These are phyloP conservation scores for Agaricus bisporus DNA, from an alignment of 768 basidiomycete genomes.

Conservation along the genomic window DNA sequence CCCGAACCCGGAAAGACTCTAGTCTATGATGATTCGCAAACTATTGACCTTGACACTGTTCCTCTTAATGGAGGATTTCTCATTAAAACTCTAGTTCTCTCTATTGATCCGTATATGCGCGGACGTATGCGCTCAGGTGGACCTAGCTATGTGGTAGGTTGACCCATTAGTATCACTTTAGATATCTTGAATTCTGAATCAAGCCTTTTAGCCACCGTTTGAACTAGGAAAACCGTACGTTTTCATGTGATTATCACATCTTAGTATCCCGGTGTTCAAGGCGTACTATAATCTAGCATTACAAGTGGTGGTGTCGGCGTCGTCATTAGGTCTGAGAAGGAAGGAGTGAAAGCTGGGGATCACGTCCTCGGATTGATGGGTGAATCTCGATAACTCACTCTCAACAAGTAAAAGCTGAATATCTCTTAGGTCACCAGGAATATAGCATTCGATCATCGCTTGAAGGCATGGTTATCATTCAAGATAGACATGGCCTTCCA, in stretches of 20 bases:
- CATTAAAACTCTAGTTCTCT: slow-evolving; percentile 42
- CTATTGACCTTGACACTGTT: slow-evolving; percentile 44
- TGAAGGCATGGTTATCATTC: slow-evolving; percentile 19
- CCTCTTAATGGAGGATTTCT: slow-evolving; percentile 40
- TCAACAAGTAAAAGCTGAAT: too few relatives aligned
- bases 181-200: not conserved
- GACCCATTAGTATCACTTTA: too few relatives aligned
- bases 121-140: slow-evolving; percentile 29
- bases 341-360: slow-evolving; percentile 27
- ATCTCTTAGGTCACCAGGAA: too few relatives aligned
- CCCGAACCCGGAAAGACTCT: slow-evolving; percentile 42
- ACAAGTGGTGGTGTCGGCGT: slow-evolving; percentile 33
- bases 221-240: slow-evolving; percentile 31
- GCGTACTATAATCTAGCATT: slow-evolving; percentile 15
- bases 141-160: slow-evolving; percentile 21
- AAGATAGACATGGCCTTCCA: slow-evolving; percentile 39
- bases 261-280: too few relatives aligned
- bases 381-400: slow-evolving; percentile 4
- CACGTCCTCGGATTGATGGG: slow-evolving; percentile 32
- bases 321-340: slow-evolving; percentile 36
- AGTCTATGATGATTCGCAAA: slow-evolving; percentile 34
- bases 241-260: not conserved
- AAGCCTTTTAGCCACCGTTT: slow-evolving; percentile 6
- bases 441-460: slow-evolving; percentile 25
- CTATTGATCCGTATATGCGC: slow-evolving; percentile 38